Evolutionary conservation across 345 rosid genomes (phyloP).

Genomic region (Firmiana major): DNA sequence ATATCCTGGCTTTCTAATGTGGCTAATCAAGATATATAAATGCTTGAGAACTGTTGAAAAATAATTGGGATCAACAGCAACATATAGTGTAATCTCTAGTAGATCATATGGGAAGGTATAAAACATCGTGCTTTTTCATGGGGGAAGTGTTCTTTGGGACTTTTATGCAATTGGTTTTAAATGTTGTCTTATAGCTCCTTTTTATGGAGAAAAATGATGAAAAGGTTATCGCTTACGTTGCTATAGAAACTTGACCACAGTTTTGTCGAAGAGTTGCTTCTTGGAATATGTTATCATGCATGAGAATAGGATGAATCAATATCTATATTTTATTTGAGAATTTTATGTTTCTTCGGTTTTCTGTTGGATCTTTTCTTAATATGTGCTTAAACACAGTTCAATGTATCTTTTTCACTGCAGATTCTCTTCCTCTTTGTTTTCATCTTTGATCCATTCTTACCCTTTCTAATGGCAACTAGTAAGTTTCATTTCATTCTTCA

Average conservation of each 20-base stretch:
- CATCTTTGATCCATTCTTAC: background rate
- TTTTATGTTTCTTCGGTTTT: background rate
- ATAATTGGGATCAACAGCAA: background rate
- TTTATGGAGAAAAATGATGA: background rate
- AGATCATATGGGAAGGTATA: background rate
- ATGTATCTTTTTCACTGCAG: background rate
- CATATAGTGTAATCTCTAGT: background rate
- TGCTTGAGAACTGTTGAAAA: background rate
- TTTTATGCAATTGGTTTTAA: background rate
- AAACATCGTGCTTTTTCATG: background rate
- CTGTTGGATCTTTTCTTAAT: background rate
- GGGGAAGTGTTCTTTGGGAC: background rate
- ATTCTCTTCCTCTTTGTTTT: background rate
- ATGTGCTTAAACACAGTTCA: background rate
- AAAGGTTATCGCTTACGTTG: background rate
- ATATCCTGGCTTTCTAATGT: background rate
- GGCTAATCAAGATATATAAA: background rate
- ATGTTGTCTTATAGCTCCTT: background rate
- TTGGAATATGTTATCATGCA: background rate
- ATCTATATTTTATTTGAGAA: too few species aligned
- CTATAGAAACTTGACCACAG: background rate
- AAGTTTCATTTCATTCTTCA: background rate
- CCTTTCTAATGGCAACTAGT: conserved; percentile 17
- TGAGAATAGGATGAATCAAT: background rate
- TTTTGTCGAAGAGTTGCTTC: background rate